phyloP scores from a whole-genome alignment of 176 grass and related monocot genomes.

The Oropetium thomaeum region DNA sequence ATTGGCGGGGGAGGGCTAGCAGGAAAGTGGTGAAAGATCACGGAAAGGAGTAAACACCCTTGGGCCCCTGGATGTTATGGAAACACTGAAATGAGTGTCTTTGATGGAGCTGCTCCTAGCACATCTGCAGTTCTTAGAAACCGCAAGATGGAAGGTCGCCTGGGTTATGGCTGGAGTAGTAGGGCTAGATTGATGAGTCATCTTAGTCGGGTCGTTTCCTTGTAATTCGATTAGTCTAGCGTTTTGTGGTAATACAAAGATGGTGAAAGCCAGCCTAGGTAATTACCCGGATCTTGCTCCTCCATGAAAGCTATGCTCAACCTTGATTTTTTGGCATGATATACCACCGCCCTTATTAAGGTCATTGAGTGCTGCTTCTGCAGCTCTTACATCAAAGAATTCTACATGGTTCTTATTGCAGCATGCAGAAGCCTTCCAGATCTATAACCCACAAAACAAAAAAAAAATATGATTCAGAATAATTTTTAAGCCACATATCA shows the following conservation, averaged over 20 bases:
- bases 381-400: slow-evolving; percentile 70
- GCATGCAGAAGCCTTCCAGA: slow-evolving; percentile 38
- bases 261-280: background rate
- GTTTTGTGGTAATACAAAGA: background rate
- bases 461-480: background rate
- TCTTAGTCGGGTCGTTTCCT: no score
- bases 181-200: no score
- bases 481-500: background rate
- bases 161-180: no score
- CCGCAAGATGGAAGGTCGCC: no score
- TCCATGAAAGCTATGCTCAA: slow-evolving; percentile 49
- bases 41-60: no score
- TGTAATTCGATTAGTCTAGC: no score
- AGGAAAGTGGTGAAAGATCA: no score
- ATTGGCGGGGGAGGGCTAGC: no score
- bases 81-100: no score
- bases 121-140: no score
- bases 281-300: slow-evolving; percentile 47
- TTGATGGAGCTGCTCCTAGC: no score
- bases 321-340: slow-evolving; percentile 52
- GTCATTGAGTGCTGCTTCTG: slow-evolving; percentile 43
- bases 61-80: no score
- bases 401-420: slow-evolving; percentile 51
- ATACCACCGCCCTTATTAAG: slow-evolving; percentile 51
- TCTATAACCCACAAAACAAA: slow-evolving; percentile 36